Evolutionary conservation across 2,329 filamentous ascomycete genomes (phyloP).

Genomic region (Cadophora malorum): DNA sequence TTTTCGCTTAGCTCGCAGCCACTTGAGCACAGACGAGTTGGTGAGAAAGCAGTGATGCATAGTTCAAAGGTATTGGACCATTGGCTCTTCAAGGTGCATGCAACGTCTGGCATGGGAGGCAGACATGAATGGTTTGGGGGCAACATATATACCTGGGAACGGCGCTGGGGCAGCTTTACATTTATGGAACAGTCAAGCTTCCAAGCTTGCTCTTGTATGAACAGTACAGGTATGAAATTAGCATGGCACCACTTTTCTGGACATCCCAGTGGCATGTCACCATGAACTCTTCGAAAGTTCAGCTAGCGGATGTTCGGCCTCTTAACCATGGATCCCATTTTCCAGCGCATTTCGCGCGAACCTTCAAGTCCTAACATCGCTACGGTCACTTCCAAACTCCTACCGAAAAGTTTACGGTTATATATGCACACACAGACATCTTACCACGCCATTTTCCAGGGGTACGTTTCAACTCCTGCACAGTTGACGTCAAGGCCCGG

Average conservation of each 20-base stretch:
- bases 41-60: not conserved
- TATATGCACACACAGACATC: conserved; percentile 5
- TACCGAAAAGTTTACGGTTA: too few relatives aligned
- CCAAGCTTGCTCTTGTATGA: not conserved
- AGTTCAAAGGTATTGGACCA: not conserved
- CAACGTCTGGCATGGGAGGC: not conserved
- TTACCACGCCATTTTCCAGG: not conserved
- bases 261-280: not conserved
- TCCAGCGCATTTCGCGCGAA: not conserved
- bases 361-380: not conserved
- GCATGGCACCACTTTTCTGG: not conserved
- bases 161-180: not conserved
- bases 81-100: not conserved
- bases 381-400: not conserved
- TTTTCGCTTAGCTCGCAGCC: not conserved
- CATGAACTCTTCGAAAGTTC: not conserved
- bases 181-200: not conserved
- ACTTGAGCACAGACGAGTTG: conserved; percentile 2
- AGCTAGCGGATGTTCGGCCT: not conserved
- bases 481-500: not conserved
- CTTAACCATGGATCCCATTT: not conserved
- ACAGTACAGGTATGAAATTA: not conserved
- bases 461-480: not conserved
- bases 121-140: not conserved
- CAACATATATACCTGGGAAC: conserved; percentile 12